Percentiles rank a stretch among this genome's conserved stretches.
phyloP scores from a whole-genome alignment of 2,329 filamentous ascomycete species.

The Ophiobolus disseminans region DNA sequence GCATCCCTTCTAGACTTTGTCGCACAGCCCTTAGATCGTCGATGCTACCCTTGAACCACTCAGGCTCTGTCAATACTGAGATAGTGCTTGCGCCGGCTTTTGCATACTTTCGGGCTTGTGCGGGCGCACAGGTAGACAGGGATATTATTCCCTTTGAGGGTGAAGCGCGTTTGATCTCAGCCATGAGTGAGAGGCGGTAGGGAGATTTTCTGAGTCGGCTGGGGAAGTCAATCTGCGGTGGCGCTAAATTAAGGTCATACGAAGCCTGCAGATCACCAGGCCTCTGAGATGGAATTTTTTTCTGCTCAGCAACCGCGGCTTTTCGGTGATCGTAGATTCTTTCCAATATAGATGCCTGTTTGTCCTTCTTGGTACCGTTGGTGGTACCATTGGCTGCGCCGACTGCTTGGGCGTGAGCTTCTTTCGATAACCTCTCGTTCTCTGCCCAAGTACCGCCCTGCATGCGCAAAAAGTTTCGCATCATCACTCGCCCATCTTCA shows the following conservation, averaged over 20 bases:
- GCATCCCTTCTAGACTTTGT: slow-evolving; percentile 87
- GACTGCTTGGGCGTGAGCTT: slow-evolving; percentile 44
- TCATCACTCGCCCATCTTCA: slow-evolving; percentile 84
- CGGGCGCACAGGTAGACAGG: slow-evolving; percentile 82
- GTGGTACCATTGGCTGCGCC: slow-evolving; percentile 31
- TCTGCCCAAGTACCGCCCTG: slow-evolving; percentile 91
- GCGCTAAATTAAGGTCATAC: slow-evolving; percentile 83
- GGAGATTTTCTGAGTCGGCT: slow-evolving; percentile 80
- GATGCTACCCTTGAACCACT: slow-evolving; percentile 99
- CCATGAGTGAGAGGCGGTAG: slow-evolving; percentile 91
- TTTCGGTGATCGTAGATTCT: slow-evolving; percentile 86
- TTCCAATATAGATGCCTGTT: slow-evolving; percentile 86
- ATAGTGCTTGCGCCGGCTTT: slow-evolving; percentile 95
- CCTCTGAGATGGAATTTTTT: slow-evolving; percentile 82
- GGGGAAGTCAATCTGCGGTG: slow-evolving; percentile 81
- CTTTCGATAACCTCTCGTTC: slow-evolving; percentile 65
- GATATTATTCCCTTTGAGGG: slow-evolving; percentile 96
- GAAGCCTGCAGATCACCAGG: slow-evolving; percentile 83
- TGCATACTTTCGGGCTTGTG: slow-evolving; percentile 90
- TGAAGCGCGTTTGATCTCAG: slow-evolving; percentile 95
- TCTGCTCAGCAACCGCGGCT: slow-evolving; percentile 78
- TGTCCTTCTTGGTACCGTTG: slow-evolving; percentile 51
- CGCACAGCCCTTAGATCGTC: slow-evolving; percentile 89
- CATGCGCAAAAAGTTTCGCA: slow-evolving; percentile 89
- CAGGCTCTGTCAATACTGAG: slow-evolving; percentile 96